phyloP scores from a whole-genome alignment of 108 stramenopile genomes.

The Asterionellopsis glacialis region DNA sequence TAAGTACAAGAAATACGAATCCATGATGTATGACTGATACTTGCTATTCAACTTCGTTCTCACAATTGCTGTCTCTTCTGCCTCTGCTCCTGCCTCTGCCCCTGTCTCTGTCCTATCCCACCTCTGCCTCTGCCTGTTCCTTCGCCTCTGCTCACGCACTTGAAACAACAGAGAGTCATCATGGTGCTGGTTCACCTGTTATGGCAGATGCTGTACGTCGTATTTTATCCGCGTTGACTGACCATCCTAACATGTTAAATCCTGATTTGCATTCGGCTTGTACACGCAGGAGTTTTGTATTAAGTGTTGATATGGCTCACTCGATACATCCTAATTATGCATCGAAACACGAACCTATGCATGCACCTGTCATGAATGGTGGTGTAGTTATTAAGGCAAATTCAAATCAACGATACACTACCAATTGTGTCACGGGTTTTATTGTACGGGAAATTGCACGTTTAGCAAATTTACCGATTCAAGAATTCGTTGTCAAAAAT shows the following conservation, averaged over 20 bases:
- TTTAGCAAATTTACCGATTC: slow-evolving; percentile 51
- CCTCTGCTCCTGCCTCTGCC: no score
- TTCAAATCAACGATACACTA: slow-evolving; percentile 88
- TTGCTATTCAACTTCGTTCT: no score
- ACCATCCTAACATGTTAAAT: slow-evolving; percentile 31
- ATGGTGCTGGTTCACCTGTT: slow-evolving; percentile 92
- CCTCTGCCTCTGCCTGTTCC: no score
- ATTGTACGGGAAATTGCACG: slow-evolving; percentile 81
- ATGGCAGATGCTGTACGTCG: slow-evolving; percentile 78
- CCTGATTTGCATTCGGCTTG: slow-evolving; percentile 48
- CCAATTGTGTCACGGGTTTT: slow-evolving; percentile 87
- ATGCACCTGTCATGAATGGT: slow-evolving; percentile 83
- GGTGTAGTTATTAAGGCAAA: slow-evolving; percentile 94
- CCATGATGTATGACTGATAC: not conserved
- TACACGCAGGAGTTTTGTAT: slow-evolving; percentile 65
- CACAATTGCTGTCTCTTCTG: no score
- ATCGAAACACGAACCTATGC: slow-evolving; percentile 82
- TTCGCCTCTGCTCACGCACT: no score
- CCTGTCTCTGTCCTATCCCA: no score
- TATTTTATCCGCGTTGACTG: slow-evolving; percentile 60
- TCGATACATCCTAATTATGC: slow-evolving; percentile 92
- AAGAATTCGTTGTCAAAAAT: slow-evolving; percentile 79
- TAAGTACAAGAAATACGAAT: not conserved
- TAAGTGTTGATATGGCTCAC: slow-evolving; percentile 92
- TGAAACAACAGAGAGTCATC: slow-evolving; percentile 42